Evolutionary conservation across 2,329 filamentous ascomycete species (phyloP).

Genomic region (Coleophoma crateriformis): DNA sequence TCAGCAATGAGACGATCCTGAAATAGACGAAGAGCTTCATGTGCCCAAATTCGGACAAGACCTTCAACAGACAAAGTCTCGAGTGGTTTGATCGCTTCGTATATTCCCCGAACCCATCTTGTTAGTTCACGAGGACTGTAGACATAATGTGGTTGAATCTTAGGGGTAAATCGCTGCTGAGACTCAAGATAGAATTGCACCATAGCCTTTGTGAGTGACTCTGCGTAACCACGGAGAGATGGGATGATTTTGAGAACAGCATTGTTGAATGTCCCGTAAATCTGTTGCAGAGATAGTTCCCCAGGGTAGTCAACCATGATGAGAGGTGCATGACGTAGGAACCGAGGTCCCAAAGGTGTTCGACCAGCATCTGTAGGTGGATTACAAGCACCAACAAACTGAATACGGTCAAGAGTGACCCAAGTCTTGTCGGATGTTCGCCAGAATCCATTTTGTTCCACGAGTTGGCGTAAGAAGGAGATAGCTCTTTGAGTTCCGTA

Average conservation of each 20-base stretch:
- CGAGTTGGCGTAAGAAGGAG: constrained; percentile 92
- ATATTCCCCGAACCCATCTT: constrained; percentile 93
- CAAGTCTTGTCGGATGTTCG: constrained; percentile 94
- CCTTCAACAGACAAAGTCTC: constrained; percentile 86
- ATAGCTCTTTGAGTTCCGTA: constrained; percentile 98
- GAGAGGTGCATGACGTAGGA: constrained; percentile 93
- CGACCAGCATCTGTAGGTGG: constrained; percentile 95
- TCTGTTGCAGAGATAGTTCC: constrained; percentile 88
- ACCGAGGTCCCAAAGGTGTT: constrained; percentile 87
- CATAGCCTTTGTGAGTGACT: constrained; percentile 94
- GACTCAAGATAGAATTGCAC: constrained; percentile 94
- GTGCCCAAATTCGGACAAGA: constrained; percentile 93
- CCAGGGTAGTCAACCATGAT: constrained; percentile 99
- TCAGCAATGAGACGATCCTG: constrained; percentile 94
- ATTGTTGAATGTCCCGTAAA: constrained; percentile 97
- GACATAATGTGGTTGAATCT: constrained; percentile 97
- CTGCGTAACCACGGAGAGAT: constrained; percentile 88
- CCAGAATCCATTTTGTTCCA: constrained; percentile 99
- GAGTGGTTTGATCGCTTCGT: constrained; percentile 91
- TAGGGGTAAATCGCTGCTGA: constrained; percentile 87
- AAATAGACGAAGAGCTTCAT: constrained; percentile 93
- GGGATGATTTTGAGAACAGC: constrained; percentile 97
- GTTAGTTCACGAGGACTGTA: constrained; percentile 99
- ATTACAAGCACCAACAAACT: constrained; percentile 98
- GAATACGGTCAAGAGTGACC: constrained; percentile 95